Conservation (phyloP, 441 rosid genomes). For the Gossypium schwendimanii region DNA sequence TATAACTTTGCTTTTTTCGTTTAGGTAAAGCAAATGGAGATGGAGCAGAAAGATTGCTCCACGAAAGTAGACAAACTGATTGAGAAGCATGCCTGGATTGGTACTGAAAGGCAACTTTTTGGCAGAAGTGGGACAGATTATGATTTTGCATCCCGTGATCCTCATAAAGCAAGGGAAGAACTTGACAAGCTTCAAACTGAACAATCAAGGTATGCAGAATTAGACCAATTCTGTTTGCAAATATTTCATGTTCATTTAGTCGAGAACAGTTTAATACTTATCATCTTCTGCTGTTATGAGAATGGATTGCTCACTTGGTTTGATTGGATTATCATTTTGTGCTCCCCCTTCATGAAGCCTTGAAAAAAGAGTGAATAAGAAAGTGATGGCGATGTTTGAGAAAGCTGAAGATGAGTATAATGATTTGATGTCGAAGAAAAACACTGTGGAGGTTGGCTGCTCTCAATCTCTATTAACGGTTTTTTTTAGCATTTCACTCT, state of each 20-base stretch:
- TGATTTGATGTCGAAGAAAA: slow-evolving; percentile 88
- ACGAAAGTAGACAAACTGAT: slow-evolving; percentile 73
- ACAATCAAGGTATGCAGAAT: slow-evolving; percentile 64
- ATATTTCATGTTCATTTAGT: slow-evolving; percentile 8
- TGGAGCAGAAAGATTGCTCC: slow-evolving; percentile 87
- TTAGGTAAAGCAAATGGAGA: slow-evolving; percentile 86
- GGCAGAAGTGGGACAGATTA: slow-evolving; percentile 94
- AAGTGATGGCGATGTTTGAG: slow-evolving; percentile 98
- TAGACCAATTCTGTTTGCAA: slow-evolving; percentile 5
- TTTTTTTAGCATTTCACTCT: slow-evolving; percentile 18
- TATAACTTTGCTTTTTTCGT: slow-evolving; percentile 7
- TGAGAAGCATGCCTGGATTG: slow-evolving; percentile 95
- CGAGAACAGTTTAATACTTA: not conserved
- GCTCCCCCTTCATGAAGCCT: slow-evolving; percentile 43
- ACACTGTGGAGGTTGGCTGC: slow-evolving; percentile 75
- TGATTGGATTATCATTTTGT: slow-evolving; percentile 15
- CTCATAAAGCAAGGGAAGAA: slow-evolving; percentile 66
- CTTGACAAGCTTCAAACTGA: slow-evolving; percentile 81
- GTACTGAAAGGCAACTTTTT: slow-evolving; percentile 85
- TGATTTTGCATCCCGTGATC: slow-evolving; percentile 76
- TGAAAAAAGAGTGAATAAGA: slow-evolving; percentile 96
- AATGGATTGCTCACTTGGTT: slow-evolving; percentile 13
- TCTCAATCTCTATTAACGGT: slow-evolving; percentile 9
- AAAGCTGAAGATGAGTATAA: slow-evolving; percentile 98
- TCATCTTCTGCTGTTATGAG: slow-evolving; percentile 9